Evolutionary conservation across 2,329 filamentous ascomycete species (phyloP), one percentile per base, ranked within the genome.

Genomic region (Trichocomaceae sp.): DNA sequence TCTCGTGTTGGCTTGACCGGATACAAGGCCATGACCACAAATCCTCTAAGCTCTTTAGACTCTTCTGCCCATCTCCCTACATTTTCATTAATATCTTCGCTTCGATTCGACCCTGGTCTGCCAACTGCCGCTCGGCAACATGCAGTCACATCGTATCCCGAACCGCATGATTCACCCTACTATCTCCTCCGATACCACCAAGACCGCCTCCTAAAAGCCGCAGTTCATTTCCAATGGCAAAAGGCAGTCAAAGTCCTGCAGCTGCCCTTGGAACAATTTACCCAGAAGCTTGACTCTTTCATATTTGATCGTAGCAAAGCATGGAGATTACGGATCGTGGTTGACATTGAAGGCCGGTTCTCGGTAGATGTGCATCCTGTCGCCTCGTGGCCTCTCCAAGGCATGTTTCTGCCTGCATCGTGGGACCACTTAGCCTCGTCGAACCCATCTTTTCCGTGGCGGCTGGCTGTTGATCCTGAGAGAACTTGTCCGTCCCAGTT

Each of bases 141-240:
- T 13, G 62, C 60, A 45, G 57, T 62, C 63, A 63, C 66, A 22
- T 61, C 58, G 55, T 69, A 77, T 35, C 70, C 74, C 9, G 56
- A 62, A 57, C 69, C 70, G 53, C 62, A 64, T 33, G 68, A 66
- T 6, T 87, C 83, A 8, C 81, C 85, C 0, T 84, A 89, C 62
- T 95, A 95, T 69, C 89, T 95, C 79, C 79, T 93, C 15, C 77
- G 83, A 56, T 85, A 85, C 61, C 90, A 96, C 68, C 82, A 83
- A 46, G 86, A 91, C 66, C 85, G 90, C 52, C 80, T 96, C 66
- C 76, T 90, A n/a, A 79, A 76, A 63, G 76, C 79, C 44, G 76
- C 79, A 22, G 65, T 73, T 58, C 71, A 78, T 60, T 78, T 81
- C 61, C 66, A 73, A 44, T 81, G 79, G 73, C 26, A 58, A 5